Evolutionary conservation across 768 basidiomycete genomes (phyloP).

Genomic region (Chalciporus sphaerocephalus): DNA sequence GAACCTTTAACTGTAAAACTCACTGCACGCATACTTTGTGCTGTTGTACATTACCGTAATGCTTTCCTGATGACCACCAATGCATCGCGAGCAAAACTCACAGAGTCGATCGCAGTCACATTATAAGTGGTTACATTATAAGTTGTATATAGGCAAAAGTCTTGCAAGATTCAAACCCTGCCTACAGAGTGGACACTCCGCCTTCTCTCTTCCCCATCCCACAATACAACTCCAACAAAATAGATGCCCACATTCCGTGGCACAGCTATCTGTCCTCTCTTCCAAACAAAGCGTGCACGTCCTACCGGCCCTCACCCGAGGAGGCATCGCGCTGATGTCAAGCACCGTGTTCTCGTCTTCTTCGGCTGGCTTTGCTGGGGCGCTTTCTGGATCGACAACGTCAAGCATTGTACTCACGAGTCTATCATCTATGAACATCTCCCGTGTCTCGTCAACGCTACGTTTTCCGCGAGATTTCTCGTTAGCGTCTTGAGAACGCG

Average conservation of each 20-base stretch:
- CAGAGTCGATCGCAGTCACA: background rate
- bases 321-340: constrained; percentile 53
- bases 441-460: constrained; percentile 28
- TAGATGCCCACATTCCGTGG: constrained; percentile 85
- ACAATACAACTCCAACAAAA: constrained; percentile 91
- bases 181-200: constrained; percentile 85
- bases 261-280: constrained; percentile 74
- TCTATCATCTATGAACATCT: constrained; percentile 54
- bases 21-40: constrained; percentile 3
- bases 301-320: constrained; percentile 50
- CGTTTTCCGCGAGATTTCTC: constrained; percentile 36
- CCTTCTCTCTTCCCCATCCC: constrained; percentile 86
- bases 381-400: constrained; percentile 46
- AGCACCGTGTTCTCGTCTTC: constrained; percentile 68
- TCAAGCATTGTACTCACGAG: constrained; percentile 57
- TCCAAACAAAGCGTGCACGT: constrained; percentile 83
- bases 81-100: background rate
- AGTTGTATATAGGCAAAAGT: constrained; percentile 78
- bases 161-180: constrained; percentile 67
- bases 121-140: constrained; percentile 44
- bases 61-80: constrained; percentile 1
- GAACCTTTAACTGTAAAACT: constrained; percentile 16
- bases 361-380: constrained; percentile 55
- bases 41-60: constrained; percentile 22
- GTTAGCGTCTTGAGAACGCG: constrained; percentile 17